These are phyloP conservation scores for Obba rivulosa DNA, from an alignment of 768 basidiomycete genomes.

Conservation along the genomic window DNA sequence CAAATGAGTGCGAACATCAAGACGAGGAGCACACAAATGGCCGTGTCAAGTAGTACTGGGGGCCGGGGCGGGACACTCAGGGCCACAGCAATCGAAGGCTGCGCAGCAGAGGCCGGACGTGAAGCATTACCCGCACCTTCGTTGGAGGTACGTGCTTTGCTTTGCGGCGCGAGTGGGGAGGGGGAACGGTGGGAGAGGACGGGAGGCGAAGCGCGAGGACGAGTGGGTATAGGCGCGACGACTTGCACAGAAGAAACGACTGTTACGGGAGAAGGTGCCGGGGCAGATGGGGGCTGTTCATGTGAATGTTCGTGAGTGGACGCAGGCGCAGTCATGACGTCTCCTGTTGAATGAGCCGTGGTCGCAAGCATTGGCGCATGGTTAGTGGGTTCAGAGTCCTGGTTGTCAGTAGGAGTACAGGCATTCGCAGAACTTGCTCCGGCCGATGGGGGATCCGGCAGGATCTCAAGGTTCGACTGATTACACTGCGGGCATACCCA, in stretches of 20 bases:
- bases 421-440: background rate
- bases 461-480: conserved; percentile 56
- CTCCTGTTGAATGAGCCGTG: no score
- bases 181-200: conserved; percentile 13
- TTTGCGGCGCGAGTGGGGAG: background rate
- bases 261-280: background rate
- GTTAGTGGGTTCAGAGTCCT: background rate
- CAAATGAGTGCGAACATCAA: conserved; percentile 65
- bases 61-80: conserved; percentile 29
- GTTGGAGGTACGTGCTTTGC: background rate
- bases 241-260: conserved; percentile 12
- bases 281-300: no score
- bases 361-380: no score
- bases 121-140: background rate
- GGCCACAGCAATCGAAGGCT: conserved; percentile 3
- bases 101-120: conserved; percentile 2
- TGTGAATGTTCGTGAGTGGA: no score
- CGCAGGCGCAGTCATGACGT: no score
- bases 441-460: conserved; percentile 56
- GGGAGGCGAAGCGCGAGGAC: conserved; percentile 13
- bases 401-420: no score
- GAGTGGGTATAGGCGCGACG: conserved; percentile 18
- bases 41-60: conserved; percentile 65
- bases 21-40: conserved; percentile 68
- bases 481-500: conserved; percentile 79